Base-by-base conservation (phyloP, 2,329 filamentous ascomycete genomes). In the Coniochaeta prunicola region DNA sequence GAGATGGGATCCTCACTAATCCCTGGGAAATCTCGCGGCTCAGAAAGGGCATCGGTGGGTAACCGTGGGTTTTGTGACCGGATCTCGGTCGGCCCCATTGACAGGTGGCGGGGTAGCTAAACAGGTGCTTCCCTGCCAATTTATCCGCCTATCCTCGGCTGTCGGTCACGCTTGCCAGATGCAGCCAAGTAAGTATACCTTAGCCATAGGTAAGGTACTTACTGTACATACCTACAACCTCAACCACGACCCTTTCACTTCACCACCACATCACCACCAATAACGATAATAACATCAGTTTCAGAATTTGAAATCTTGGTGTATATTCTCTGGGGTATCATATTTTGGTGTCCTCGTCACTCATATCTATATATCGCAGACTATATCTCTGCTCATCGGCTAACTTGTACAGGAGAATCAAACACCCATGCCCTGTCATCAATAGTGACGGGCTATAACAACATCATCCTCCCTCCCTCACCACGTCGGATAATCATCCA, bases 291-390 rank as follows among this genome's bases (percentile, higher is more conserved):
- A n/a, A n/a, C n/a, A n/a, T n/a, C n/a, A n/a, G n/a, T n/a, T n/a
- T n/a, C n/a, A n/a, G n/a, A n/a, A n/a, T 34, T 34, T 13, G 13
- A 34, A 13, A 34, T 40, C 10, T 40, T n/a, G 12, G 36, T 9
- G 17, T 40, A 40, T 40, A 13, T 40, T 40, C 10, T n/a, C n/a
- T n/a, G 36, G 45, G 45, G 45, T 50, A 50, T 50, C 45, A 50
- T 50, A 50, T 50, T 17, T n/a, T n/a, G n/a, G n/a, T n/a, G 15
- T 30, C 4, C 13, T 50, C 45, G 24, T 50, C 45, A 30, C 21
- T 50, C 45, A 50, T 50, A 50, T 50, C 45, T 50, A 50, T 50
- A 30, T 50, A 50, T 50, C 26, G 45, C 45, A 50, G 45, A 50
- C 21, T 26, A 30, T 50, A 13, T 30, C 7, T n/a, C 45, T 50